Base-by-base conservation (phyloP, 768 basidiomycete genomes). In the Naematelia aurantialba region DNA sequence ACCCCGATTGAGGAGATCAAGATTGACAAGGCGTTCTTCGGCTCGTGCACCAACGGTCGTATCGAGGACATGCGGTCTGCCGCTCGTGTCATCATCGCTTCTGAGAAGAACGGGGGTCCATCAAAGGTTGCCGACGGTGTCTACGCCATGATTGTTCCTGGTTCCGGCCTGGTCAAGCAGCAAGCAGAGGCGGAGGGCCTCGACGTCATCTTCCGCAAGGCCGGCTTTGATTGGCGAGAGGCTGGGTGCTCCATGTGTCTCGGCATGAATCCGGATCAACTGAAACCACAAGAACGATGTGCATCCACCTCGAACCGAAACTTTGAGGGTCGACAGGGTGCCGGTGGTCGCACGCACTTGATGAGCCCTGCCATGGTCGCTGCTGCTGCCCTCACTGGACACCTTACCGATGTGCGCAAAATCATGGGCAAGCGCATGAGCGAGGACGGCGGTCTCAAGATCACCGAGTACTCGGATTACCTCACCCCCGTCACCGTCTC, bases 181-280 rank as follows among this genome's bases (percentile, higher is more conserved):
- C 91, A 93, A 68, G 89, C 91, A 19, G 90, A 93, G 79, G 86
- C 85, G 19, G 91, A 94, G 70, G 90, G 90, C 24, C 80, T 94
- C 60, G 89, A 92, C 68, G 81, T 82, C 55, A 81, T 93, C 66
- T 90, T 94, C 81, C 89, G 85, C 74, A 86, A 87, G 45, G 91
- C 91, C 31, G 91, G 91, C 29, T 94, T 92, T 71, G 91, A 94
- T 71, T 93, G 91, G 91, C 84, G 91, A 52, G 91, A 94, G 78
- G 91, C 91, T 29, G 91, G 91, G 30, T 94, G 91, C 74, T 94
- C 91, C 14, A 94, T 94, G 91, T 94, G 91, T 79, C 78, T 94
- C 66, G 91, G 90, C 44, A 94, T 94, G 91, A 94, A 94, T 78
- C 89, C 90, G 12, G 91, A 94, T 78, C 89, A 91, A 71, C 80